Percentiles rank a stretch among this genome's conserved stretches.
These are phyloP conservation scores for Trichocomaceae sp. DNA, from an alignment of 2,329 filamentous ascomycete species.

Conservation along the genomic window DNA sequence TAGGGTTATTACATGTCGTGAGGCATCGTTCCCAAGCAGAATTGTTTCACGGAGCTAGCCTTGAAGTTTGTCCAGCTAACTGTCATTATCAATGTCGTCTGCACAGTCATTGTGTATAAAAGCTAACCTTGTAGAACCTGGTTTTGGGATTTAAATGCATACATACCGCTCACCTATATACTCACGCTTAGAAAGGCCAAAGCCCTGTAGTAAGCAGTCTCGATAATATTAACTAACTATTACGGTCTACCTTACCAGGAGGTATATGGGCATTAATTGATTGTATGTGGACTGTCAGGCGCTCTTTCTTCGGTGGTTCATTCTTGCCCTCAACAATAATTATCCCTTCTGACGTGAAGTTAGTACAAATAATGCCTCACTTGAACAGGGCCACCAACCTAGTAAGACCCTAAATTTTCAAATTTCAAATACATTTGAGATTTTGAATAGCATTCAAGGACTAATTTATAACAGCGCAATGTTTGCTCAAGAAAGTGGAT, in stretches of 20 bases:
- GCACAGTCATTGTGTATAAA: not conserved
- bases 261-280: too few relatives aligned
- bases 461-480: not conserved
- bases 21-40: not conserved
- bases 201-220: too few relatives aligned
- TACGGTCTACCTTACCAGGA: too few relatives aligned
- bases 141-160: too few relatives aligned
- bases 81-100: not conserved
- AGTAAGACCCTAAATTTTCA: conserved; percentile 4
- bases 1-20: not conserved
- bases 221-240: too few relatives aligned
- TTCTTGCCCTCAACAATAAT: not conserved
- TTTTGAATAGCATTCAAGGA: not conserved
- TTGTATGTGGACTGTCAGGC: not conserved
- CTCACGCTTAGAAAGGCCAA: too few relatives aligned
- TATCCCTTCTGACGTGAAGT: not conserved
- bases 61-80: too few relatives aligned
- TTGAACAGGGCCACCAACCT: not conserved
- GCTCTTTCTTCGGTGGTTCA: not conserved
- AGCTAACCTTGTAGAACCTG: not conserved
- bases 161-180: too few relatives aligned
- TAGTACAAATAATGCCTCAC: not conserved
- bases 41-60: not conserved
- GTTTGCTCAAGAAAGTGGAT: not conserved
- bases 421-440: not conserved